phyloP scores from a whole-genome alignment of 2,329 filamentous ascomycete genomes.

The Albophoma yamanashiensis region DNA sequence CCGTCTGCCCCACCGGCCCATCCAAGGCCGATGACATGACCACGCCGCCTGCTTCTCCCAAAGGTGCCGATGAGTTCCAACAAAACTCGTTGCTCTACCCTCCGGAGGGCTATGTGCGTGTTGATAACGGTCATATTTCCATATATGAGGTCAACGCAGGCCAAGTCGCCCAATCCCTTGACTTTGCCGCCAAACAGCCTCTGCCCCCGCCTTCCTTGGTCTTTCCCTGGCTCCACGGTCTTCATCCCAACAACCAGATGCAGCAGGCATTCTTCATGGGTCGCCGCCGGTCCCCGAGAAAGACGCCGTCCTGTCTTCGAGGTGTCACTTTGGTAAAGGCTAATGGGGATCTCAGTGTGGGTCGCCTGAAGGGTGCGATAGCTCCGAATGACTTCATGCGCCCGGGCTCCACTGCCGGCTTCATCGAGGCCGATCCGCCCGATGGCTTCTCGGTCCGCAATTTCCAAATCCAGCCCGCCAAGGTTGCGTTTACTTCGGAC shows the following conservation, averaged over 20 bases:
- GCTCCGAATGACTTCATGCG: conserved; percentile 70
- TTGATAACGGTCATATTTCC: conserved; percentile 41
- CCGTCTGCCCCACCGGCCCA: conserved; percentile 77
- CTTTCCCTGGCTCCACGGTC: conserved; percentile 92
- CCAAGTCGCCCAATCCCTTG: conserved; percentile 60
- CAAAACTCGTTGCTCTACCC: conserved; percentile 66
- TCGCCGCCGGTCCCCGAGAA: conserved; percentile 58
- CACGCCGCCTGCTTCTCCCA: conserved; percentile 57
- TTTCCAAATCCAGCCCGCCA: conserved; percentile 91
- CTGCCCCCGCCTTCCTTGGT: conserved; percentile 77
- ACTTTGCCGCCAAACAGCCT: conserved; percentile 67
- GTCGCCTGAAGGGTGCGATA: conserved; percentile 80
- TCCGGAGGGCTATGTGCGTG: conserved; percentile 48
- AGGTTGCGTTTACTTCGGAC: conserved; percentile 79
- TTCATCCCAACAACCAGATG: conserved; percentile 80
- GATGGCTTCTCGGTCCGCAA: conserved; percentile 94
- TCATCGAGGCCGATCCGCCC: conserved; percentile 73
- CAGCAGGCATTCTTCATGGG: conserved; percentile 85
- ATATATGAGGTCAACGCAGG: conserved; percentile 64
- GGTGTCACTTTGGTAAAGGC: conserved; percentile 82
- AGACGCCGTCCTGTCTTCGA: conserved; percentile 62
- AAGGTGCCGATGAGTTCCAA: conserved; percentile 39
- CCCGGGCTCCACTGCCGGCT: conserved; percentile 39
- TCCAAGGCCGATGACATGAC: conserved; percentile 40
- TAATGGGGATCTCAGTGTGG: conserved; percentile 62